A percentile compares a stretch with the other conserved stretches of the same genome.
Evolutionary conservation across 1,139 yeast genomes (phyloP).

Genomic region (Kodamaea sp.): DNA sequence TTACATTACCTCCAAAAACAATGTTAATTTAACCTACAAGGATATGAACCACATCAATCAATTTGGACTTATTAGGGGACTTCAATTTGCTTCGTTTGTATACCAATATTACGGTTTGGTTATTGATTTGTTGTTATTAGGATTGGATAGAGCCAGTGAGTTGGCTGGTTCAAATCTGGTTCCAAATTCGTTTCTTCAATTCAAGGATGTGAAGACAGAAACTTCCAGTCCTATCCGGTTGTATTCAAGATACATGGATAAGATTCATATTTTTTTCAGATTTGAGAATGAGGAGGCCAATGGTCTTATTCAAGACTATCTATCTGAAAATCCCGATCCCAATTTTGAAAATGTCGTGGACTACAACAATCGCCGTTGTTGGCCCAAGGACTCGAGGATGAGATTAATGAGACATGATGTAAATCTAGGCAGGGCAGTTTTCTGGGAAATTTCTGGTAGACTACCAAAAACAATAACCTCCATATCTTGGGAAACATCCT

Average conservation of each 20-base stretch:
- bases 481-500: slow-evolving; percentile 78
- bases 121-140: slow-evolving; percentile 78
- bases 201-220: slow-evolving; percentile 59
- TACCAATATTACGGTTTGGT: slow-evolving; percentile 88
- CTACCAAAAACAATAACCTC: slow-evolving; percentile 75
- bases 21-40: slow-evolving; percentile 77
- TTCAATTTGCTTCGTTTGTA: slow-evolving; percentile 88
- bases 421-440: slow-evolving; percentile 85
- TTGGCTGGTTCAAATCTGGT: slow-evolving; percentile 74
- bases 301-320: slow-evolving; percentile 72
- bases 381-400: slow-evolving; percentile 96
- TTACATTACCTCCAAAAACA: slow-evolving; percentile 90
- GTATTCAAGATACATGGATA: slow-evolving; percentile 83
- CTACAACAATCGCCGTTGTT: slow-evolving; percentile 84
- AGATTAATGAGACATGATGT: slow-evolving; percentile 89
- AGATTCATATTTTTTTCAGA: slow-evolving; percentile 75
- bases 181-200: slow-evolving; percentile 81
- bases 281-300: slow-evolving; percentile 69
- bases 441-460: slow-evolving; percentile 85
- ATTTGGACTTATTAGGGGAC: slow-evolving; percentile 83
- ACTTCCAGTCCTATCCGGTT: slow-evolving; percentile 69
- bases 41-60: slow-evolving; percentile 95
- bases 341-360: slow-evolving; percentile 85
- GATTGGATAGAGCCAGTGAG: slow-evolving; percentile 84
- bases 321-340: slow-evolving; percentile 89